Base-by-base conservation (phyloP, 2,329 filamentous ascomycete species). In the Chaetomiaceae sp. region DNA sequence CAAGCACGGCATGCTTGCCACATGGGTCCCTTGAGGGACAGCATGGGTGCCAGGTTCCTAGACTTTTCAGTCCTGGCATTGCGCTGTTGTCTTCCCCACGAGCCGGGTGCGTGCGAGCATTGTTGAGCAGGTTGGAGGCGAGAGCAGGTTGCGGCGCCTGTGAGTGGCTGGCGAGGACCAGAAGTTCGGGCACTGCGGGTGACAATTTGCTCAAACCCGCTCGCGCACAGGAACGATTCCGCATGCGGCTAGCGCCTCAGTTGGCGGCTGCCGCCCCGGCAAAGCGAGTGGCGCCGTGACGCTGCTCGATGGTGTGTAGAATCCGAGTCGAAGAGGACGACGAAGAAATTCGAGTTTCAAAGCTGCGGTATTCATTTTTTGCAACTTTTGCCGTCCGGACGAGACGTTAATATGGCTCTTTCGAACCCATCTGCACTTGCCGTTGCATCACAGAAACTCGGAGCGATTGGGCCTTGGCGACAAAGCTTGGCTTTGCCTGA, bases 181-280 rank as follows among this genome's bases (percentile, higher is more conserved):
- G 18, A 51, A 50, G 23, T 38, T 55, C 29, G 55, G 52, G 49
- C 13, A n/a, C 55, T 56, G 56, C 43, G 54, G 58, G 62, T 66
- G 64, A 72, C 66, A 77, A 76, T 62, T 70, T 77, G 74, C 74
- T 77, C 74, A 77, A 76, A 76, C 64, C 65, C 67, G 65, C 73
- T 72, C 73, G 73, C 45, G 11, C 37, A 11, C 40, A 27, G 37
- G 53, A 48, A 37, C 53, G 33, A 58, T 58, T 20, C 51, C 52
- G 41, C 21, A 49, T 51, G 18, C 45, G 51, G 41, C 36, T 59
- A 51, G 40, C 27, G 46, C 29, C 23, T 45, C 32, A 6, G 23
- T 14, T 3, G 33, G n/a, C 21, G 33, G 33, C 42, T 32, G 21
- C 11, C 10, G n/a, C 41, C 29, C 27, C 14, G 5, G 2, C 16